These are phyloP conservation scores for Penicillium aurantiogriseum DNA, from an alignment of 2,329 filamentous ascomycete species.

Conservation along the genomic window DNA sequence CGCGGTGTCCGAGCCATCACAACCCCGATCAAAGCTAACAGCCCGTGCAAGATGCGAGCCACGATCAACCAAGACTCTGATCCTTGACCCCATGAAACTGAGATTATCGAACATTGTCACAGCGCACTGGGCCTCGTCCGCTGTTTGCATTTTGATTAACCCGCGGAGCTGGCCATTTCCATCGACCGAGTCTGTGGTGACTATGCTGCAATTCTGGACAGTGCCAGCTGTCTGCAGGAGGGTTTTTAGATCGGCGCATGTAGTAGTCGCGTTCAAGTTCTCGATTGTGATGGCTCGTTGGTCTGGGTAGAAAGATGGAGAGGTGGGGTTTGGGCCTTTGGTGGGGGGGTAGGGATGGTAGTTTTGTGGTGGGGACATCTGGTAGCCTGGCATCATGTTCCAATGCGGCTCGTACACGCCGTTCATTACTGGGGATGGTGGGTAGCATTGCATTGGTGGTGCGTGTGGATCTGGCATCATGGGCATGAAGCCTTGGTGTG, in stretches of 20 bases:
- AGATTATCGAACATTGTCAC: constrained; percentile 35
- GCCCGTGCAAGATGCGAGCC: not conserved
- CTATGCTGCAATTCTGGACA: constrained; percentile 33
- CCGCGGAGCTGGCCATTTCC: constrained; percentile 26
- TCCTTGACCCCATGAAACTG: constrained; percentile 33
- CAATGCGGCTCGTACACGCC: constrained; percentile 28
- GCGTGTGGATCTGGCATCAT: constrained; percentile 28
- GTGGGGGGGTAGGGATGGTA: constrained; percentile 8
- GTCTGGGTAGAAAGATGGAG: constrained; percentile 4
- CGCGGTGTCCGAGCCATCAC: not conserved
- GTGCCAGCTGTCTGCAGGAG: constrained; percentile 31
- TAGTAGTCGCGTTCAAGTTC: constrained; percentile 33
- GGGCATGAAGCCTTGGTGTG: constrained; percentile 24
- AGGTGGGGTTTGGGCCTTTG: constrained; percentile 10
- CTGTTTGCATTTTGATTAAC: constrained; percentile 30
- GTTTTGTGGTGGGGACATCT: constrained; percentile 21
- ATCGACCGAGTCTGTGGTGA: constrained; percentile 19
- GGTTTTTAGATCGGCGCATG: constrained; percentile 26
- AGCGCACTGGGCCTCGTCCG: constrained; percentile 39
- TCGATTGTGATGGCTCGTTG: constrained; percentile 29
- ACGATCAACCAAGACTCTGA: constrained; percentile 35
- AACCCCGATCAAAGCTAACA: not conserved
- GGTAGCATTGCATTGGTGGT: constrained; percentile 22
- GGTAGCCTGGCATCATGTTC: constrained; percentile 31
- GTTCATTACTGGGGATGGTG: constrained; percentile 32